Evolutionary conservation across 768 basidiomycete species (phyloP).

Genomic region (Russula brevipes): DNA sequence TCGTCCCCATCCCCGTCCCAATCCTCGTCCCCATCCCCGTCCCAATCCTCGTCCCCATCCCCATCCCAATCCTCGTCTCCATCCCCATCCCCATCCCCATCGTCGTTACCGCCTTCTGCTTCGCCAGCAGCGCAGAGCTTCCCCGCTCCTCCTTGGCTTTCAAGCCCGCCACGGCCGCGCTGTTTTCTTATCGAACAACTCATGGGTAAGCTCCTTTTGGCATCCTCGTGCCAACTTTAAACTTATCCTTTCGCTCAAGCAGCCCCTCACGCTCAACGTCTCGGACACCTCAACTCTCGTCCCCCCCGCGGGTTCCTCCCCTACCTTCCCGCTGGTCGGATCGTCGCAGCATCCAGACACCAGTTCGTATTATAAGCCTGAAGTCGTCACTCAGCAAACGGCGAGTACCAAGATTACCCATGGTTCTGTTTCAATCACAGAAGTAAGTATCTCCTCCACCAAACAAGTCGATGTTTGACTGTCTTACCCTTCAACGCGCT

Average conservation of each 20-base stretch:
- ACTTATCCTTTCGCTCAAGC: too few species aligned
- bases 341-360: too few species aligned
- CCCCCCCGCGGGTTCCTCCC: too few species aligned
- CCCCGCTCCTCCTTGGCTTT: conserved; percentile 48
- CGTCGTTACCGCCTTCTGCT: conserved; percentile 32
- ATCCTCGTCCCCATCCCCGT: conserved; percentile 15
- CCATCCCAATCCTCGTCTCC: too few species aligned
- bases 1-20: conserved; percentile 14
- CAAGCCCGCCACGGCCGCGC: conserved; percentile 52
- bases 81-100: too few species aligned
- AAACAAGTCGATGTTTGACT: conserved; percentile 81
- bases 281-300: too few species aligned
- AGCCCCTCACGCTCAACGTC: too few species aligned
- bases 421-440: conserved; percentile 34
- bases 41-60: conserved; percentile 10
- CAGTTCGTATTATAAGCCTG: conserved; percentile 31
- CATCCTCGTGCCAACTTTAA: too few species aligned
- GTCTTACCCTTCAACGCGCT: conserved; percentile 84
- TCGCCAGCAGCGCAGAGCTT: background rate
- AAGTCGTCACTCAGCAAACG: conserved; percentile 25
- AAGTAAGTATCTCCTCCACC: conserved; percentile 62
- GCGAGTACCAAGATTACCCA: conserved; percentile 21
- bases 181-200: too few species aligned
- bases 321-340: too few species aligned
- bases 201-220: too few species aligned